Conservation (phyloP, 331 rosid species). For the Spiraea crenata region DNA sequence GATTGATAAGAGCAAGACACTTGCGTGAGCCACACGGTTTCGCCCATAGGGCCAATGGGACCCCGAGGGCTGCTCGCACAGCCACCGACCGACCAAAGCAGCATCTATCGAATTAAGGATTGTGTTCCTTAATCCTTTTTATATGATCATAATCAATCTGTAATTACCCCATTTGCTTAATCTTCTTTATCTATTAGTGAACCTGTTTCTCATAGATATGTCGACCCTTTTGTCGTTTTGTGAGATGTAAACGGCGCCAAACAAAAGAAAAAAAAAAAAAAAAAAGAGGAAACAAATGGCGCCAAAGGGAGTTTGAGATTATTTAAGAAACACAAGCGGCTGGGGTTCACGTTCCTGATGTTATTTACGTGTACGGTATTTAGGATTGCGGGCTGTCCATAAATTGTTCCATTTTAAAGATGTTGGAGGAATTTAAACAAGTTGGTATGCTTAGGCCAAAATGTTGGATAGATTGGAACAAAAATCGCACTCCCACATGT, state of each 20-base stretch:
- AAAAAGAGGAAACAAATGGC: too few relatives aligned
- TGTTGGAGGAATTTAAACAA: neutral
- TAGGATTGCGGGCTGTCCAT: neutral
- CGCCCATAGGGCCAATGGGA: neutral
- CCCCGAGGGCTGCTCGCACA: neutral
- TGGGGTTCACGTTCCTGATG: neutral
- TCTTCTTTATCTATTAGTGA: neutral
- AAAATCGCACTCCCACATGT: neutral
- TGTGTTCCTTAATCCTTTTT: neutral
- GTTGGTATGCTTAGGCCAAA: neutral
- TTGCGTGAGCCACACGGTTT: conserved; percentile 5
- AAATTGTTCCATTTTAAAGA: neutral
- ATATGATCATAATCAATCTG: neutral
- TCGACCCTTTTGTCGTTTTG: neutral
- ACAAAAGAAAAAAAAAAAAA: too few relatives aligned
- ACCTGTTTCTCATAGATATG: neutral
- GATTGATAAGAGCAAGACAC: neutral
- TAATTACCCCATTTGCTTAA: too few relatives aligned
- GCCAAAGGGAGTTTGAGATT: too few relatives aligned
- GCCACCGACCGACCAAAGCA: neutral
- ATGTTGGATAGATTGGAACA: neutral
- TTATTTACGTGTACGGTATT: neutral
- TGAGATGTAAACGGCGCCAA: neutral
- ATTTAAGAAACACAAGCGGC: neutral
- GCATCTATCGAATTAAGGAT: neutral